Conservation (phyloP, 192 early-diverging fungal species). For the Dissophora ornata region DNA sequence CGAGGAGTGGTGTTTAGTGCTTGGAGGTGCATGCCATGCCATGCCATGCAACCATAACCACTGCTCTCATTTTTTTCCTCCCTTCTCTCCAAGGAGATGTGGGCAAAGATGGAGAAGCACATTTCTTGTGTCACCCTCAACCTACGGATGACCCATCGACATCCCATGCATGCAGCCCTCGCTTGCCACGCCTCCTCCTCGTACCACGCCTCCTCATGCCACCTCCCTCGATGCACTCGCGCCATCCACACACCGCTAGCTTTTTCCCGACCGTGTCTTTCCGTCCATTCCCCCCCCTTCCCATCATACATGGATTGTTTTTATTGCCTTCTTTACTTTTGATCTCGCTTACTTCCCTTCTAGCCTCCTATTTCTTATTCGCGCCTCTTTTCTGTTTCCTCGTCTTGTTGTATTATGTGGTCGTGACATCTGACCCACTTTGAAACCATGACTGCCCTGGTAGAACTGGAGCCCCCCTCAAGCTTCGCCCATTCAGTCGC, state of each 20-base stretch:
- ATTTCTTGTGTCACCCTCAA: not conserved
- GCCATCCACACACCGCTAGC: no score
- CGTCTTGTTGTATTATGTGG: not conserved
- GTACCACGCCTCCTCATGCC: no score
- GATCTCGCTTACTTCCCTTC: no score
- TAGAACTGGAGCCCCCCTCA: conserved; percentile 55
- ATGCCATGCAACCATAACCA: conserved; percentile 2
- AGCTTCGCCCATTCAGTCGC: conserved; percentile 52
- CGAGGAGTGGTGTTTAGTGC: not conserved
- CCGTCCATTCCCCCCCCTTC: not conserved
- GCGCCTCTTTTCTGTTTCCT: no score
- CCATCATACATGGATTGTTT: no score
- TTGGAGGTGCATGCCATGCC: not conserved
- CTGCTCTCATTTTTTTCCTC: not conserved
- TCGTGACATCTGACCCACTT: not conserved
- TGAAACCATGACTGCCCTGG: not conserved
- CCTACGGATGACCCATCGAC: not conserved
- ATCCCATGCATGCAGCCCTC: not conserved
- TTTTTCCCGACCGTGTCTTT: not conserved
- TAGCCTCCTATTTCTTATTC: no score
- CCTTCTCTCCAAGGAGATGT: not conserved
- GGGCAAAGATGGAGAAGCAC: not conserved
- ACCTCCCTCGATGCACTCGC: no score
- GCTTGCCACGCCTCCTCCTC: not conserved
- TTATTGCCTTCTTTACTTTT: no score